Evolutionary conservation across 2,329 filamentous ascomycete species (phyloP).

Genomic region (Lasiodiplodia hormozganensis): DNA sequence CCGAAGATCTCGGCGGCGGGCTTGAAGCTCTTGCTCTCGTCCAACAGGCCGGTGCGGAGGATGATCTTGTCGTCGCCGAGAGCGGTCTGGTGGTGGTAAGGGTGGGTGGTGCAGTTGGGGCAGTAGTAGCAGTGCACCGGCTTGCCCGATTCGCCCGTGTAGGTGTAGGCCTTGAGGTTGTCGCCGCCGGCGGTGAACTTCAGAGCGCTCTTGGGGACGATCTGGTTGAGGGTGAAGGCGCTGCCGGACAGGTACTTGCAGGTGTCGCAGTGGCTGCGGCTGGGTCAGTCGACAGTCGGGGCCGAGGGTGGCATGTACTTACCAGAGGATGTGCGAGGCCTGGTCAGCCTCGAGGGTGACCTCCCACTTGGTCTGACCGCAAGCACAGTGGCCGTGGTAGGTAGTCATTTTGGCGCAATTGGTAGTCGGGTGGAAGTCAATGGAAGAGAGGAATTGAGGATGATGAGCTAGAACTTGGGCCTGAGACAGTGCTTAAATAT

Average conservation of each 20-base stretch:
- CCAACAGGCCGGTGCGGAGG: constrained; percentile 58
- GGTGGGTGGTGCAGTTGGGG: constrained; percentile 61
- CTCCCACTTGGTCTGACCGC: constrained; percentile 61
- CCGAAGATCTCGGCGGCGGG: constrained; percentile 63
- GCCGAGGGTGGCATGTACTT: constrained; percentile 36
- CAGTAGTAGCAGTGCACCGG: constrained; percentile 65
- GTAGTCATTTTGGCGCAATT: constrained; percentile 48
- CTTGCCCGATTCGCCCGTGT: constrained; percentile 64
- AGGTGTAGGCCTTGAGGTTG: constrained; percentile 59
- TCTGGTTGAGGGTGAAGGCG: constrained; percentile 62
- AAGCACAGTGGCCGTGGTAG: constrained; percentile 62
- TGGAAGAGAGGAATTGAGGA: neutral
- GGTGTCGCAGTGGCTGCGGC: constrained; percentile 61
- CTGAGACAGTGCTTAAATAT: constrained; percentile 4
- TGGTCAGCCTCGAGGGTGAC: constrained; percentile 56
- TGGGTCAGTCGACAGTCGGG: neutral
- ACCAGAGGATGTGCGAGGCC: constrained; percentile 55
- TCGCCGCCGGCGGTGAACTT: constrained; percentile 60
- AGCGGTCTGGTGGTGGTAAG: constrained; percentile 63
- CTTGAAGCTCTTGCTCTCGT: constrained; percentile 55
- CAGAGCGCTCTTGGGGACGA: constrained; percentile 57
- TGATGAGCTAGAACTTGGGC: neutral
- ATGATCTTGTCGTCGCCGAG: constrained; percentile 60
- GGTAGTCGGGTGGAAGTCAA: constrained; percentile 23
- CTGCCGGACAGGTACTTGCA: constrained; percentile 62